These are phyloP conservation scores for Xylogone sp. DNA, from an alignment of 2,329 filamentous ascomycete species.

Conservation along the genomic window DNA sequence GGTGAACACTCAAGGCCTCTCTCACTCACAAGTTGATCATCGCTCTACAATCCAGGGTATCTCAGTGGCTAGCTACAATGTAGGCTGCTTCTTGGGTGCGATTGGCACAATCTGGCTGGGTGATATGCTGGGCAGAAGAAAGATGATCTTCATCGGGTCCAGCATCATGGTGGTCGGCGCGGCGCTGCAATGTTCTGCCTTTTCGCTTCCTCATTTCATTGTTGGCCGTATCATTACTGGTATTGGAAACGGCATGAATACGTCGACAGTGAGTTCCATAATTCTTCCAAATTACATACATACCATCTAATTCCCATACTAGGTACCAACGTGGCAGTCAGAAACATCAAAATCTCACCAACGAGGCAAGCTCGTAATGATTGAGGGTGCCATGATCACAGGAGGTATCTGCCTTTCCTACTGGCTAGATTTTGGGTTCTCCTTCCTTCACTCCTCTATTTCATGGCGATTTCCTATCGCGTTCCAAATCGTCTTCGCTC, in stretches of 20 bases:
- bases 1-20: slow-evolving; percentile 13
- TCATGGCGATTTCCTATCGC: slow-evolving; percentile 60
- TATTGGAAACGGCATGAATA: slow-evolving; percentile 48
- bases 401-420: slow-evolving; percentile 53
- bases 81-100: slow-evolving; percentile 55
- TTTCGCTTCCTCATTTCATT: slow-evolving; percentile 49
- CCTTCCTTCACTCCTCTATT: slow-evolving; percentile 43
- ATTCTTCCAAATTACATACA: not conserved
- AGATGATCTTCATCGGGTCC: slow-evolving; percentile 54
- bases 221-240: slow-evolving; percentile 46
- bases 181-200: slow-evolving; percentile 34
- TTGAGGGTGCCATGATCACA: slow-evolving; percentile 53
- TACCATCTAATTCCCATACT: slow-evolving; percentile 14
- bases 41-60: slow-evolving; percentile 37
- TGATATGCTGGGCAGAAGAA: slow-evolving; percentile 53
- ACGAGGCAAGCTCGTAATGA: slow-evolving; percentile 57
- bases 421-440: slow-evolving; percentile 58
- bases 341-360: slow-evolving; percentile 55
- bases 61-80: slow-evolving; percentile 51
- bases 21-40: slow-evolving; percentile 7
- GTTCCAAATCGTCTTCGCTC: slow-evolving; percentile 54
- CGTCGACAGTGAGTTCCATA: slow-evolving; percentile 34
- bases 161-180: slow-evolving; percentile 56
- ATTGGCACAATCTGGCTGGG: slow-evolving; percentile 45
- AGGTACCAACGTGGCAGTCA: slow-evolving; percentile 53